Evolutionary conservation across 176 grass and related monocot species (phyloP), one percentile per base, ranked within the genome.

Genomic region (Musa troglodytarum): DNA sequence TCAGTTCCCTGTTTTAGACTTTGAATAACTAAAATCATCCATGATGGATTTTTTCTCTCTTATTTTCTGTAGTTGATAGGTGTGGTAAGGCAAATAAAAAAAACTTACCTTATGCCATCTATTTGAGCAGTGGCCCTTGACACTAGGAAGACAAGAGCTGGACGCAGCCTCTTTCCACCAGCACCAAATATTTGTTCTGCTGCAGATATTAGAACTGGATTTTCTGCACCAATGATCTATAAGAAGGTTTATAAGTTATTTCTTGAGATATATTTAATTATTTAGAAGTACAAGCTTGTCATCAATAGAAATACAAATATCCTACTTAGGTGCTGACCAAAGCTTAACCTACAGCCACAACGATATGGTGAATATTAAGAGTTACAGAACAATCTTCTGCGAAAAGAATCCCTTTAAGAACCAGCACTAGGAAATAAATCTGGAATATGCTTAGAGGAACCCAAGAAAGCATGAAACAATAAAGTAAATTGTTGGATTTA

Each of bases 151-250:
- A 99, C 95, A 77, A 99, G 80, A 84, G 95, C 95, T 23, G 95
- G 95, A 63, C 95, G 84, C 77, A 99, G 49, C 67, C 95, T 83
- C 81, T 99, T 99, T 78, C 95, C 95, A 81, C 95, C 95, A 74
- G 95, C 95, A 55, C 95, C 86, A 67, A 99, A 99, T 76, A 99
- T 94, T 82, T 99, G 90, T 64, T 99, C 90, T 5, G 90, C 88
- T 3, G 90, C 88, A 78, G 95, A 94, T 24, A 89, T 79, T 79
- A 99, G 68, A 83, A 99, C 82, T 77, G 95, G 95, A 71, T 92
- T 99, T 92, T 99, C 95, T 87, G 84, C 90, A 58, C 90, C 90
- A 79, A 99, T 67, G 88, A 99, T 79, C 95, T 95, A 83, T 85
- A 54, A 58, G 1, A 77, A 77, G 61, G 12, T 12, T 77, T 50